Evolutionary conservation across 176 grass and related monocot species (phyloP).

Genomic region (Carex cristatella): DNA sequence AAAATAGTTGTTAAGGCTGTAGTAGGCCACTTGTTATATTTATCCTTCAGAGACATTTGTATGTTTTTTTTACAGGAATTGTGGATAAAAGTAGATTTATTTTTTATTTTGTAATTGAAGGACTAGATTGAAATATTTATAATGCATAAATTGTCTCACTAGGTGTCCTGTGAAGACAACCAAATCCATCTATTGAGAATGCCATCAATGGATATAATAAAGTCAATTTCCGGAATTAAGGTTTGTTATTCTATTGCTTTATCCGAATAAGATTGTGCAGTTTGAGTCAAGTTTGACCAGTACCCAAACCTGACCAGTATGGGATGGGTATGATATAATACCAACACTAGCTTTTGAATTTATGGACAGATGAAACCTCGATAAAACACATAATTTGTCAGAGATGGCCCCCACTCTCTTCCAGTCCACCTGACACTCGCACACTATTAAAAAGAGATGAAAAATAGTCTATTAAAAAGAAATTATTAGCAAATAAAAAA

Average conservation of each 20-base stretch:
- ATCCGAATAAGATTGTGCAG: not conserved
- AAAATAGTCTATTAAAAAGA: not conserved
- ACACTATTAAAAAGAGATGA: not conserved
- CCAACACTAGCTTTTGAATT: not conserved
- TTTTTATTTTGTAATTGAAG: not conserved
- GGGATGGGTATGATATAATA: not conserved
- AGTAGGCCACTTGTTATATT: not conserved
- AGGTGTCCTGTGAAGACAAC: conserved; percentile 83
- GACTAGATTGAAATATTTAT: not conserved
- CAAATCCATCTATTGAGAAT: conserved; percentile 74
- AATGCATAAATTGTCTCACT: conserved; percentile 18
- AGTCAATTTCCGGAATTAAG: conserved; percentile 88
- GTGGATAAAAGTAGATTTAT: not conserved
- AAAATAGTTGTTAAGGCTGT: not conserved
- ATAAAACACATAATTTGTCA: not conserved
- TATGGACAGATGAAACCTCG: not conserved
- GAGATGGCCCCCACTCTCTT: not conserved
- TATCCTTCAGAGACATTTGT: not conserved
- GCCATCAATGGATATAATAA: conserved; percentile 92
- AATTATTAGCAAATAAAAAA: not conserved
- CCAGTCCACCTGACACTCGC: not conserved
- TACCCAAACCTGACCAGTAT: not conserved
- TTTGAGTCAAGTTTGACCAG: not conserved
- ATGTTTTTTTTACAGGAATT: not conserved
- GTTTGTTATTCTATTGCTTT: conserved; percentile 34